These are phyloP conservation scores for Beauveria varroae DNA, from an alignment of 2,329 filamentous ascomycete genomes.

Conservation along the genomic window DNA sequence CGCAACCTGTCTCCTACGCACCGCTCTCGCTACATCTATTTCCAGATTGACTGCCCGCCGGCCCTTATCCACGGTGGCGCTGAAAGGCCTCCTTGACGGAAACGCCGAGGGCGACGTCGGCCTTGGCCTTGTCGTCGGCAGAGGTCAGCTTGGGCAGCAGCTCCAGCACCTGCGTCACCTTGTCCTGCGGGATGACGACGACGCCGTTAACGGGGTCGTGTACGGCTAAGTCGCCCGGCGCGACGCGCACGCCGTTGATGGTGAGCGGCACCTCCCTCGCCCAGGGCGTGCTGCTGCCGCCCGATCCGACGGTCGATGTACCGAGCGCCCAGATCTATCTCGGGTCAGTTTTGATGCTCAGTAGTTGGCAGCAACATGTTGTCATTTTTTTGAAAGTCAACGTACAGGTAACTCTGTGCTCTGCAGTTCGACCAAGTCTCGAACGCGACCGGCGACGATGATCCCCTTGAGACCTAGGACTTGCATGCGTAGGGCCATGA, in stretches of 20 bases:
- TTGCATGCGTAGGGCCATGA: constrained; percentile 66
- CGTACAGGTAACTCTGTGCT: constrained; percentile 49
- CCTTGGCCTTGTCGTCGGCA: constrained; percentile 55
- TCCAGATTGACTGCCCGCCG: neutral
- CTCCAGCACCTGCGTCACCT: constrained; percentile 52
- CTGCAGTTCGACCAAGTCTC: constrained; percentile 56
- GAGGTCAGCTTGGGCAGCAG: constrained; percentile 43
- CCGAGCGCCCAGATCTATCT: constrained; percentile 47
- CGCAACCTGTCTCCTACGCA: neutral
- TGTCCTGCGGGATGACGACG: constrained; percentile 56
- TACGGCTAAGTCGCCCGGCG: constrained; percentile 60
- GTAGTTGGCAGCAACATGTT: neutral
- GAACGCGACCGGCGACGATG: constrained; percentile 60
- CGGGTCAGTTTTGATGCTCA: constrained; percentile 10
- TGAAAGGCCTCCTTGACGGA: constrained; percentile 61
- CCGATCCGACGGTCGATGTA: constrained; percentile 50
- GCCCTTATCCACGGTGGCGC: constrained; percentile 35
- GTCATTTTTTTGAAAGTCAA: constrained; percentile 12
- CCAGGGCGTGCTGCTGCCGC: constrained; percentile 48
- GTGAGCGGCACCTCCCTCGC: constrained; percentile 39
- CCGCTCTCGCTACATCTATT: neutral
- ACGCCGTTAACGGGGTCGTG: constrained; percentile 63
- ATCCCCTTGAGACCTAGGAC: constrained; percentile 51
- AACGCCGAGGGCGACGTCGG: constrained; percentile 55
- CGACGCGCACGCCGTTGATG: constrained; percentile 34